Base-by-base conservation (phyloP, 2,329 filamentous ascomycete genomes). In the Pseudogymnoascus sp. region DNA sequence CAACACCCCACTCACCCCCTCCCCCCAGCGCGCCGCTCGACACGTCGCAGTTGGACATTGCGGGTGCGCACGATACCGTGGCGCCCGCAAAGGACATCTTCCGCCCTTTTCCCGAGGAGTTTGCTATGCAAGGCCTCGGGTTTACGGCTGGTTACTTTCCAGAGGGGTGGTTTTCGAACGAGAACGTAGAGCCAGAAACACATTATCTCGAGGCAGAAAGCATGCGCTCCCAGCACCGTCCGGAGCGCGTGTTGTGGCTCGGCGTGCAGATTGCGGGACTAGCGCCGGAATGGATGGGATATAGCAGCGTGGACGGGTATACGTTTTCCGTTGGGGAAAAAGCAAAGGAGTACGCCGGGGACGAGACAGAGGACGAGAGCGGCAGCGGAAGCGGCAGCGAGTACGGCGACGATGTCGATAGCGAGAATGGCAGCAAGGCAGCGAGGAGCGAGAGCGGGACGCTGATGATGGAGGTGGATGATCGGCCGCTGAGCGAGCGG, bases 91-190 rank as follows among this genome's bases (percentile, higher is more conserved):
- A 68, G 38, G 68, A 70, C 37, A 69, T 69, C 3, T 40, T 67
- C 16, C 65, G 67, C 2, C 69, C 69, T 14, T 69, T 72, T 16
- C 69, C 70, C 0, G 71, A 73, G 38, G 71, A 73, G 14, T 72
- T 67, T 56, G 70, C 69, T 7, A 64, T 72, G 31, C 67, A 69
- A 21, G 71, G 71, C 0, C 63, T 73, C 2, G 59, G 69, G 0
- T 73, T 67, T 64, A 64, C 68, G 1, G 65, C 68, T 1, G 60
- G 65, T 3, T 72, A 72, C 38, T 73, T 68, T 25, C 69, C 71
- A 0, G 59, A 63, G 8, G 43, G 62, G 0, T 72, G 68, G 68
- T 72, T 73, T 21, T 60, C 62, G 8, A 69, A 68, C 59, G 66
- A 68, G 31, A 71, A 71, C 60, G 65, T 69, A 12, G 68, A 72